Evolutionary conservation across 805 yeast genomes (phyloP).

Genomic region (Metahyphopichia silvanorum): DNA sequence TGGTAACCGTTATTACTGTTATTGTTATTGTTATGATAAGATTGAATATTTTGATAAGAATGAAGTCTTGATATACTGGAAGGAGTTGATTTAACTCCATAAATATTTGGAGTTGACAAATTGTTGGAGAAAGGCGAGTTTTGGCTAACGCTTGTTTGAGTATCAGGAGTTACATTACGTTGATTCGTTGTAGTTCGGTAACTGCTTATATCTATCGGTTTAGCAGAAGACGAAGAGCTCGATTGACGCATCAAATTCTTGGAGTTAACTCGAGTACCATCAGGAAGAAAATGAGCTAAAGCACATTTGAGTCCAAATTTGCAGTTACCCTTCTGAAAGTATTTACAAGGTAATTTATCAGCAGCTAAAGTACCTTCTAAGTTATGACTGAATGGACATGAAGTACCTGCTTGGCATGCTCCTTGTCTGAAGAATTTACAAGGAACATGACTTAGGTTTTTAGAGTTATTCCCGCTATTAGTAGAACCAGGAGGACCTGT

Average conservation of each 20-base stretch:
- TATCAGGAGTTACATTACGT: no score
- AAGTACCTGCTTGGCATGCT: slow-evolving; percentile 87
- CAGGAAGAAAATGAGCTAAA: slow-evolving; percentile 84
- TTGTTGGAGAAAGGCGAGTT: no score
- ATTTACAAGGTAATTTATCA: slow-evolving; percentile 77
- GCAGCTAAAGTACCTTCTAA: slow-evolving; percentile 50
- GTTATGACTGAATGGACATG: slow-evolving; percentile 90
- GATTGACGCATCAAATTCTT: slow-evolving; percentile 9
- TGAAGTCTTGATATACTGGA: no score
- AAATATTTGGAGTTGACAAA: no score
- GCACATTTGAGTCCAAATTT: slow-evolving; percentile 95
- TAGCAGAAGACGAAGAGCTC: no score
- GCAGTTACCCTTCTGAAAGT: slow-evolving; percentile 94
- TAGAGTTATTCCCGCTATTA: slow-evolving; percentile 11
- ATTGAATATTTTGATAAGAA: no score
- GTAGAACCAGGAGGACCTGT: slow-evolving; percentile 32
- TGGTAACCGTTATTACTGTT: not conserved
- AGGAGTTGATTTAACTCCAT: no score
- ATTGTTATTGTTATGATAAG: no score
- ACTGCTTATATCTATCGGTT: no score
- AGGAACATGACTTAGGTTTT: slow-evolving; percentile 88
- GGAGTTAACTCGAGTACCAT: slow-evolving; percentile 77
- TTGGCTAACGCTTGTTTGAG: no score
- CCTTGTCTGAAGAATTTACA: slow-evolving; percentile 93
- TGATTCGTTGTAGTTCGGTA: no score